These are phyloP conservation scores for Plenodomus lindquistii DNA, from an alignment of 2,329 filamentous ascomycete species.

Conservation along the genomic window DNA sequence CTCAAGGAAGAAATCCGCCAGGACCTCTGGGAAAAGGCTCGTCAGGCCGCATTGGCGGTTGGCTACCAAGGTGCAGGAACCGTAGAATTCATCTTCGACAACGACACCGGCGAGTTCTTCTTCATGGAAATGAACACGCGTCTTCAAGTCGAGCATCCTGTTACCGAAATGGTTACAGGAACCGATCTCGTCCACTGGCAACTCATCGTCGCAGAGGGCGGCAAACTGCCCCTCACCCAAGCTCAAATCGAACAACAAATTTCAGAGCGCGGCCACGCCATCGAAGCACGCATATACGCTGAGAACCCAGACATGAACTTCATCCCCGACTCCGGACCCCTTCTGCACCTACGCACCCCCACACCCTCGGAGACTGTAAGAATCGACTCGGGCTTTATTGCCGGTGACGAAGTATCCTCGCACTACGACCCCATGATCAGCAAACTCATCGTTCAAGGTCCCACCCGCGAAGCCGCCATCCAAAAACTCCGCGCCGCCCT, in stretches of 20 bases:
- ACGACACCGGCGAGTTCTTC: slow-evolving; percentile 67
- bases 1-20: slow-evolving; percentile 62
- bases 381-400: slow-evolving; percentile 89
- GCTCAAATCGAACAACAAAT: slow-evolving; percentile 71
- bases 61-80: slow-evolving; percentile 69
- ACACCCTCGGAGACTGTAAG: slow-evolving; percentile 71
- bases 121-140: slow-evolving; percentile 79
- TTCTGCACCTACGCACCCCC: slow-evolving; percentile 82
- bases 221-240: slow-evolving; percentile 68
- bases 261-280: slow-evolving; percentile 76
- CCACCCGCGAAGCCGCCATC: slow-evolving; percentile 77
- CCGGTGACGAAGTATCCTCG: slow-evolving; percentile 89
- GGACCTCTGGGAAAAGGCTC: slow-evolving; percentile 67
- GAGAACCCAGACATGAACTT: slow-evolving; percentile 92
- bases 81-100: slow-evolving; percentile 72
- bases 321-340: slow-evolving; percentile 86
- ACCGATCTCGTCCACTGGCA: slow-evolving; percentile 93
- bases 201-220: slow-evolving; percentile 78
- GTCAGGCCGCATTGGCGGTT: slow-evolving; percentile 65
- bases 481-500: slow-evolving; percentile 80
- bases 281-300: slow-evolving; percentile 95
- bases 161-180: slow-evolving; percentile 78
- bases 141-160: slow-evolving; percentile 94
- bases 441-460: slow-evolving; percentile 89
- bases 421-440: slow-evolving; percentile 99